Percentiles rank a stretch among this genome's conserved stretches.
phyloP scores from a whole-genome alignment of 345 rosid species.

The Brassica cretica region DNA sequence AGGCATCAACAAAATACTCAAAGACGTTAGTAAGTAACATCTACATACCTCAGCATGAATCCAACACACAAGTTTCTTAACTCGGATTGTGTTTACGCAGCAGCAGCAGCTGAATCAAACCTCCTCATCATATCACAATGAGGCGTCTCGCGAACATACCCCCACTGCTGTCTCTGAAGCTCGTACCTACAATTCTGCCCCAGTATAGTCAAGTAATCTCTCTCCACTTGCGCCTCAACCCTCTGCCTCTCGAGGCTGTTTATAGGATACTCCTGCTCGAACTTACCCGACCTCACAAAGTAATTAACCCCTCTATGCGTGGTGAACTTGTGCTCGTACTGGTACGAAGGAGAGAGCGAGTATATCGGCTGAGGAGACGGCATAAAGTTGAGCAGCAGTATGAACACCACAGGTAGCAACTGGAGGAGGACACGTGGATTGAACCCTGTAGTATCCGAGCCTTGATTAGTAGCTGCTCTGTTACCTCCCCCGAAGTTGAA shows the following conservation, averaged over 20 bases:
- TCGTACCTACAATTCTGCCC: slow-evolving; percentile 82
- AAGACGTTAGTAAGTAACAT: slow-evolving; percentile 9
- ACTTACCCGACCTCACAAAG: slow-evolving; percentile 74
- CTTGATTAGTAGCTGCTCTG: slow-evolving; percentile 55
- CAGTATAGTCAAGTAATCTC: slow-evolving; percentile 65
- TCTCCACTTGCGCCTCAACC: slow-evolving; percentile 69
- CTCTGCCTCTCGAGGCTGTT: slow-evolving; percentile 50
- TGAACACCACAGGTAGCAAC: slow-evolving; percentile 71
- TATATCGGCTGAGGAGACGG: slow-evolving; percentile 78
- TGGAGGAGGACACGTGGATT: slow-evolving; percentile 66
- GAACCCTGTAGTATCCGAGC: slow-evolving; percentile 48
- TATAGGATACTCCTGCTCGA: slow-evolving; percentile 72
- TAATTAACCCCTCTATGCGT: slow-evolving; percentile 72
- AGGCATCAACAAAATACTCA: slow-evolving; percentile 21
- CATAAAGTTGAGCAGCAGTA: slow-evolving; percentile 67
- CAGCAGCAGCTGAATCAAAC: slow-evolving; percentile 51
- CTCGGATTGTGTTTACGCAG: slow-evolving; percentile 28
- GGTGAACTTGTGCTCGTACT: slow-evolving; percentile 68
- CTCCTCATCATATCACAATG: slow-evolving; percentile 75
- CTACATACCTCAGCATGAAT: slow-evolving; percentile 1
- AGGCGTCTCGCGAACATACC: slow-evolving; percentile 76
- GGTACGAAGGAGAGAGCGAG: slow-evolving; percentile 64
- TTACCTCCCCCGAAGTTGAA: slow-evolving; percentile 67
- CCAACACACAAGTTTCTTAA: slow-evolving; percentile 24
- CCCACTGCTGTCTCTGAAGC: slow-evolving; percentile 89